Evolutionary conservation across 495 filamentous ascomycete species (phyloP), one percentile per base, ranked within the genome.

Genomic region (Daldinia caldariorum): DNA sequence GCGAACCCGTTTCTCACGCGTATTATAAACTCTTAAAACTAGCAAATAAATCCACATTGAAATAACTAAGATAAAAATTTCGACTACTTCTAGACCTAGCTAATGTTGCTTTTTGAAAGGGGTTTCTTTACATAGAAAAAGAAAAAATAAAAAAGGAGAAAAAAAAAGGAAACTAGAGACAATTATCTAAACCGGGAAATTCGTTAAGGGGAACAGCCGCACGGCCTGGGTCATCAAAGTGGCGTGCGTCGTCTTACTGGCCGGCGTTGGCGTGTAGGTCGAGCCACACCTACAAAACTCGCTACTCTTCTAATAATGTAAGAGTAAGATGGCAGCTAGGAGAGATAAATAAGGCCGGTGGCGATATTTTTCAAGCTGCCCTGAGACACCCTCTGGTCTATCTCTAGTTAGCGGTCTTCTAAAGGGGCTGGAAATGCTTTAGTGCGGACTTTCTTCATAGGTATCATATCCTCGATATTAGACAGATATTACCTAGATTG

Each of bases 1-100:
- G 68, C 43, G 53, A 58, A 50, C 51, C 34, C 32, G 10, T 47
- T n/a, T 26, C 32, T 12, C 20, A 20, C 20, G 18, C 20, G 39
- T 41, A 57, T 39, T 10, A 26, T 26, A 26, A 56, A 56, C 1
- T 26, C 26, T 12, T 8, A 26, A 29, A 31, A n/a, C 22, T 53
- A 32, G 22, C 14, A 49, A 9, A 18, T 29, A 26, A 26, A 57
- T 47, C 61, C 26, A 45, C 35, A 16, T 34, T 10, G 16, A 41
- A 41, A 58, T 58, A 20, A 56, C 53, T 56, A 56, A 37, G 29
- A 32, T 9, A 9, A 1, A 22, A 47, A 22, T 47, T 22, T 47
- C 43, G 18, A 22, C 9, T 47, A 22, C 26, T 26, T 26, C 26
- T 47, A 47, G 18, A 20, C 8, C 5, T 18, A 22, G 18, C 43